Evolutionary conservation across 1,139 yeast species (phyloP).

Genomic region (Sugiyamaella neomexicana): DNA sequence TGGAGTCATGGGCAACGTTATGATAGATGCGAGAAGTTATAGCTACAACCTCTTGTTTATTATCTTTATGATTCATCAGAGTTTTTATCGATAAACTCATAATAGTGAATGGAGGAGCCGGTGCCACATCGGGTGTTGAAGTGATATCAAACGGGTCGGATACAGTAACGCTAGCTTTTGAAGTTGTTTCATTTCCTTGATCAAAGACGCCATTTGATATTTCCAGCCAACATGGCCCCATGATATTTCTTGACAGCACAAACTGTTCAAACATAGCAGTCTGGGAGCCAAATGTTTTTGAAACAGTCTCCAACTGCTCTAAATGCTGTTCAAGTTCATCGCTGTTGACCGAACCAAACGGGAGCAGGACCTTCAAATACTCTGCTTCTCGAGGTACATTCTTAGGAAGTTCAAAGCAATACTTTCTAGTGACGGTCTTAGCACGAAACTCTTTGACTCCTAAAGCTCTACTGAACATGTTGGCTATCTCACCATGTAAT

Average conservation of each 20-base stretch:
- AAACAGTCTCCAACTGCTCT: slow-evolving; percentile 66
- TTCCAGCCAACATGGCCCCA: slow-evolving; percentile 98
- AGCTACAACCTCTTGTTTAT: slow-evolving; percentile 84
- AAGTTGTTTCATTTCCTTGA: slow-evolving; percentile 54
- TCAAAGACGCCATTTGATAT: slow-evolving; percentile 61
- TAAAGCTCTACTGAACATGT: slow-evolving; percentile 55
- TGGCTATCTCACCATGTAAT: slow-evolving; percentile 73
- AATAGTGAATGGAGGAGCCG: slow-evolving; percentile 63
- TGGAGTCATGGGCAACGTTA: slow-evolving; percentile 61
- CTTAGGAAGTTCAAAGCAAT: slow-evolving; percentile 80
- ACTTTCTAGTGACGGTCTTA: slow-evolving; percentile 71
- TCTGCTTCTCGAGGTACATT: slow-evolving; percentile 75
- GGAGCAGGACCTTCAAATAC: slow-evolving; percentile 75
- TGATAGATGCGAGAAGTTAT: slow-evolving; percentile 66
- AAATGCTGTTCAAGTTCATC: slow-evolving; percentile 3
- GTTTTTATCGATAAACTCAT: slow-evolving; percentile 82
- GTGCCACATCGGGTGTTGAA: slow-evolving; percentile 50
- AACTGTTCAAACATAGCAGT: slow-evolving; percentile 80
- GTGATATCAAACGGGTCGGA: slow-evolving; percentile 56
- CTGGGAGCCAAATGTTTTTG: slow-evolving; percentile 76
- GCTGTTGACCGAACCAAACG: slow-evolving; percentile 37
- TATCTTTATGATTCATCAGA: slow-evolving; percentile 64
- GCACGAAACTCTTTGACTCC: slow-evolving; percentile 65
- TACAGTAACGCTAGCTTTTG: slow-evolving; percentile 57
- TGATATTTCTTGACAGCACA: slow-evolving; percentile 74